phyloP scores from a whole-genome alignment of 202 grass and related monocot species.

The Sporobolus alterniflorus region DNA sequence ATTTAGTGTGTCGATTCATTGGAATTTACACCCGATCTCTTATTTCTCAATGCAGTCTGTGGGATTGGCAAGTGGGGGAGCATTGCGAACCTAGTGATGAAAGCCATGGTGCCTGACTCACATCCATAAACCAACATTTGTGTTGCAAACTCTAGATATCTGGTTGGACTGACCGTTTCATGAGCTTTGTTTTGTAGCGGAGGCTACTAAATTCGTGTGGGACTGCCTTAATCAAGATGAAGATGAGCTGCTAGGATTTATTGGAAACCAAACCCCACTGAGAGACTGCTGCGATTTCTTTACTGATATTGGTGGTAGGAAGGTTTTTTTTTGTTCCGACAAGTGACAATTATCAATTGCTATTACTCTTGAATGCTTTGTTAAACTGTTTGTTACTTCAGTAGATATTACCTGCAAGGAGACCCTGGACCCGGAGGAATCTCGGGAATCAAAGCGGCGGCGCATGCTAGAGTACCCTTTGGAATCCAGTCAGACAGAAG shows the following conservation, averaged over 20 bases:
- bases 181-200: slow-evolving; percentile 24
- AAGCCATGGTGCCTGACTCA: slow-evolving; percentile 32
- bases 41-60: slow-evolving; percentile 32
- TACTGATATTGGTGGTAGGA: slow-evolving; percentile 51
- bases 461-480: slow-evolving; percentile 48
- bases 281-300: slow-evolving; percentile 61
- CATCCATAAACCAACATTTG: background rate
- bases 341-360: no score
- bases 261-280: slow-evolving; percentile 85
- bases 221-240: slow-evolving; percentile 66
- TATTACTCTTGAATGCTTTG: slow-evolving; percentile 38
- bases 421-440: slow-evolving; percentile 46
- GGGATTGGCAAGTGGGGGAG: slow-evolving; percentile 55
- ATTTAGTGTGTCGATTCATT: background rate
- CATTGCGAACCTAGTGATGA: slow-evolving; percentile 3
- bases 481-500: slow-evolving; percentile 18
- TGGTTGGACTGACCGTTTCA: slow-evolving; percentile 19
- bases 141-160: background rate
- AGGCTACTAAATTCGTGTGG: slow-evolving; percentile 56
- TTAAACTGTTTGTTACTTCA: slow-evolving; percentile 2
- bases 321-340: slow-evolving; percentile 7
- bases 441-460: slow-evolving; percentile 49
- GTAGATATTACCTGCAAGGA: slow-evolving; percentile 49
- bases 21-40: background rate
- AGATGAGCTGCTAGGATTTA: slow-evolving; percentile 48